Conservation (phyloP, 1,284 basidiomycete genomes). For the Flammula alnicola region DNA sequence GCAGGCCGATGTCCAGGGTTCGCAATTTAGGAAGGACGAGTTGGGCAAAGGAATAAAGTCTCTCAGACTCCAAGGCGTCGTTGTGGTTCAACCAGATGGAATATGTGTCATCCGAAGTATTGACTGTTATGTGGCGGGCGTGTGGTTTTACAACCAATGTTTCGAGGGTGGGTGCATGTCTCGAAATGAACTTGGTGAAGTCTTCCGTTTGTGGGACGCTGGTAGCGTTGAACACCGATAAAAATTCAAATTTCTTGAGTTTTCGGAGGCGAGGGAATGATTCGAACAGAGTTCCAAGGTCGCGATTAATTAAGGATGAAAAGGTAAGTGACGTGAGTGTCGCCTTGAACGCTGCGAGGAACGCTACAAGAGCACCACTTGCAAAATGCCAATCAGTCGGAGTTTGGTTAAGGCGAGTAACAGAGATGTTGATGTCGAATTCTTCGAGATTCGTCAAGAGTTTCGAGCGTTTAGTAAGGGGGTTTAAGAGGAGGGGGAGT, state of each 20-base stretch:
- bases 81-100: constrained; percentile 11
- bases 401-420: constrained; percentile 17
- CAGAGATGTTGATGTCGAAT: constrained; percentile 24
- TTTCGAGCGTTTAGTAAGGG: constrained; percentile 5
- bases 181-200: constrained; percentile 18
- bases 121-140: constrained; percentile 12
- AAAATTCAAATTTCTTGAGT: constrained; percentile 25
- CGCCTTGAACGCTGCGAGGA: constrained; percentile 18
- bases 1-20: constrained; percentile 19
- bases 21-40: constrained; percentile 13
- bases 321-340: constrained; percentile 25
- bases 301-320: constrained; percentile 18
- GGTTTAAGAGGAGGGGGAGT: constrained; percentile 21
- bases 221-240: constrained; percentile 11
- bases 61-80: not conserved
- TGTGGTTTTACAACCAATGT: constrained; percentile 21
- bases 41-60: constrained; percentile 9
- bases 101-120: constrained; percentile 15
- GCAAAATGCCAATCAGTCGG: constrained; percentile 5
- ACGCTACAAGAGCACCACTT: constrained; percentile 13
- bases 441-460: constrained; percentile 20
- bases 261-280: constrained; percentile 20
- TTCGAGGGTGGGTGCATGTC: constrained; percentile 19
- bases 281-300: constrained; percentile 22
- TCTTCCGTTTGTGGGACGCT: constrained; percentile 9